phyloP scores from a whole-genome alignment of 2,329 filamentous ascomycete species.

The Apiospora saccharicola region DNA sequence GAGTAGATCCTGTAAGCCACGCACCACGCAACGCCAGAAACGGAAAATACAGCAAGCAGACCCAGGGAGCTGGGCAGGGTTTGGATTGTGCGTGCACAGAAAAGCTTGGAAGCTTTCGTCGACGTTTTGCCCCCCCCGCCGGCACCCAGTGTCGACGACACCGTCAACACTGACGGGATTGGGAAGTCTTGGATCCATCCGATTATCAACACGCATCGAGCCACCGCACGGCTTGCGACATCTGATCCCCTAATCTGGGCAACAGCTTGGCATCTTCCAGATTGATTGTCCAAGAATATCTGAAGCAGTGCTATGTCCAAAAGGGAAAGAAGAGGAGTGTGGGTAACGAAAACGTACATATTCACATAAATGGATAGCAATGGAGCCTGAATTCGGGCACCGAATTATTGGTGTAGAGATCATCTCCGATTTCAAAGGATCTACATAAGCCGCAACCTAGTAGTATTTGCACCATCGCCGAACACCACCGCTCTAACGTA shows the following conservation, averaged over 20 bases:
- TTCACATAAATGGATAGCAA: not conserved
- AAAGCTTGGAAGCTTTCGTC: not conserved
- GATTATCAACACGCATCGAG: not conserved
- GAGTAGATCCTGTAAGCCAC: not conserved
- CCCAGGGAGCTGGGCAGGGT: not conserved
- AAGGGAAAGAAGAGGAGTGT: not conserved
- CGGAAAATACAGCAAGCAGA: too few species aligned
- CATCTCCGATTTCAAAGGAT: not conserved
- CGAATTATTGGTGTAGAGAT: not conserved
- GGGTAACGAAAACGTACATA: not conserved
- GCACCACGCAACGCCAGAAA: not conserved
- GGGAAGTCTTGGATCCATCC: slow-evolving; percentile 12
- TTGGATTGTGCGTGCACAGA: not conserved
- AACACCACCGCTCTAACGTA: too few species aligned
- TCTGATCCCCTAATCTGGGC: not conserved
- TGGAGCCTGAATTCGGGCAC: not conserved
- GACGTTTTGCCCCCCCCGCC: not conserved
- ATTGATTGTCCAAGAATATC: not conserved
- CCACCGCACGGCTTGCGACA: not conserved
- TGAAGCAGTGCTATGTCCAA: not conserved
- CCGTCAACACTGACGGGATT: not conserved
- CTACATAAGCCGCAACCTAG: not conserved
- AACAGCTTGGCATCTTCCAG: slow-evolving; percentile 4
- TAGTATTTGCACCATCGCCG: not conserved
- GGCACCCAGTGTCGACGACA: not conserved